Evolutionary conservation across 352 stramenopile species (phyloP), one percentile per base, ranked within the genome.

Genomic region (Phytophthora lateralis): DNA sequence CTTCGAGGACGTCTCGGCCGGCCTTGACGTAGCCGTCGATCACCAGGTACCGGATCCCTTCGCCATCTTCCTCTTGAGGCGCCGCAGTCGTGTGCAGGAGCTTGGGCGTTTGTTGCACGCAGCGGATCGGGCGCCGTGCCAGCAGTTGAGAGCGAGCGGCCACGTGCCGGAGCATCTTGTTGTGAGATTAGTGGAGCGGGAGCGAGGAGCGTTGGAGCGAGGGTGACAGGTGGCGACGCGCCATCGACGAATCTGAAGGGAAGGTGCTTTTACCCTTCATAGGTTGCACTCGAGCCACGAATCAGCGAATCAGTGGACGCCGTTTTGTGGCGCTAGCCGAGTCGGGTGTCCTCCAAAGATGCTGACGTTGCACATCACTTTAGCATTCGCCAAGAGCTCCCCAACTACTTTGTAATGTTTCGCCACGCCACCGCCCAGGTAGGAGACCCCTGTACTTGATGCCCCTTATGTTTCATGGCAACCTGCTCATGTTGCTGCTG

Each of bases 1-100:
- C 57, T 55, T 87, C 62, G 1, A 94, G 77, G 10, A 85, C 71
- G 14, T 86, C 71, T 24, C 85, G 74, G 0, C 82, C 83, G 12
- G 70, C 67, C 42, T 80, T 70, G 41, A 80, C 73, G 60, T 93
- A 94, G 39, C 85, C 85, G 63, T 94, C 85, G 44, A 94, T 63
- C 26, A 94, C 76, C 18, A 94, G 63, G 59, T 85, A 89, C 42
- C 72, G 71, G 44, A 86, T 66, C 35, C 62, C 63, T 14, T 57
- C 39, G 20, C 60, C 45, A 29, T 55, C 27, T 12, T 10, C 26
- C 9, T 35, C 29, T 8, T 42, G 18, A 24, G 60, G 9, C 8
- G 61, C 30, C 32, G 60, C 44, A 18, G 51, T 47, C 42, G 60
- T 65, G 45, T 66, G 39, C 30, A 63, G 32, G 46, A 52, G 17